These are phyloP conservation scores for Exophiala sp. DNA, from an alignment of 2,329 filamentous ascomycete genomes.

Conservation along the genomic window DNA sequence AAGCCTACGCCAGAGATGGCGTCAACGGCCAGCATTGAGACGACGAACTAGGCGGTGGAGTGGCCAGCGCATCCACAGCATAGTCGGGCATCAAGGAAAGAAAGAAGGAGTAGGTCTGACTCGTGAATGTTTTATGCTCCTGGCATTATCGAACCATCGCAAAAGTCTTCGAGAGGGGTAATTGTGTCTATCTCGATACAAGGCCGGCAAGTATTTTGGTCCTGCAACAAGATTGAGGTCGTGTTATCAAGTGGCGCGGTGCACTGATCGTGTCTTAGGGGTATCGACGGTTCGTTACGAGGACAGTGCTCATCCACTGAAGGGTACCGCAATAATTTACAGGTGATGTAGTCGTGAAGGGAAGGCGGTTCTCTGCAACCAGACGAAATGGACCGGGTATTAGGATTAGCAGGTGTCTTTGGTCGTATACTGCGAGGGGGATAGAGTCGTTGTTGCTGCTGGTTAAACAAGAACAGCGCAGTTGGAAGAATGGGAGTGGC, in stretches of 20 bases:
- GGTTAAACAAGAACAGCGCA: neutral
- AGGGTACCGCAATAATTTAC: neutral
- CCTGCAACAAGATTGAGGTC: neutral
- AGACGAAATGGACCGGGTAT: too few species aligned
- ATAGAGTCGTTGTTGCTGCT: neutral
- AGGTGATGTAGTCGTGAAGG: too few species aligned
- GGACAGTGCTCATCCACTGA: neutral
- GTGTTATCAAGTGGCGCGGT: neutral
- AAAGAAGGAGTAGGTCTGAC: neutral
- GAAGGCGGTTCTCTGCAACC: too few species aligned
- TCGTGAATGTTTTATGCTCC: neutral
- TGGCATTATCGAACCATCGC: neutral
- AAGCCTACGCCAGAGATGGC: conserved; percentile 17
- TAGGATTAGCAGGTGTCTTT: neutral
- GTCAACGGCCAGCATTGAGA: conserved; percentile 25
- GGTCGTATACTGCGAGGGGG: neutral
- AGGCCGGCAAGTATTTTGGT: neutral
- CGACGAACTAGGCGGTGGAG: conserved; percentile 5
- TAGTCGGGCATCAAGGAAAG: conserved; percentile 2
- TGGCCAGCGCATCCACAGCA: conserved; percentile 21
- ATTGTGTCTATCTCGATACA: neutral
- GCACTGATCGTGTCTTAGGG: conserved; percentile 1
- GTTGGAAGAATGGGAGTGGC: neutral
- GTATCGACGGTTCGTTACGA: neutral
- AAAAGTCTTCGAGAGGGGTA: neutral